These are phyloP conservation scores for Camellia japonica DNA, from an alignment of 148 eudicot genomes.

Conservation along the genomic window DNA sequence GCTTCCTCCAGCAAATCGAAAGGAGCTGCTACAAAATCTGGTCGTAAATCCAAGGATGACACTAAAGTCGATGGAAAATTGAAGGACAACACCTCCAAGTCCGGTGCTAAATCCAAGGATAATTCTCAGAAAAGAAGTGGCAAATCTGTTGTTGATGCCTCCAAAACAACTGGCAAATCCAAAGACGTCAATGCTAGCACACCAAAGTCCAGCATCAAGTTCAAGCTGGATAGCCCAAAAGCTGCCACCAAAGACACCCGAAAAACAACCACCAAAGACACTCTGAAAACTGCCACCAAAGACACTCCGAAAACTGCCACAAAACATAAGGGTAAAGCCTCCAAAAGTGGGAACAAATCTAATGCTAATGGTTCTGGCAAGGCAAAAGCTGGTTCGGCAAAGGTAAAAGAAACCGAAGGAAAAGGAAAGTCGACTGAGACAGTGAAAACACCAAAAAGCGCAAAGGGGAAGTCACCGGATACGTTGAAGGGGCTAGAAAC, in stretches of 20 bases:
- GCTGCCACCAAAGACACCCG: constrained; percentile 23
- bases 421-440: constrained; percentile 34
- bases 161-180: too few relatives aligned
- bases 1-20: too few relatives aligned
- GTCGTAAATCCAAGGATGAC: too few relatives aligned
- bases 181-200: too few relatives aligned
- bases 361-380: constrained; percentile 29
- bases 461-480: neutral
- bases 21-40: too few relatives aligned
- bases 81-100: too few relatives aligned
- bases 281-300: constrained; percentile 20
- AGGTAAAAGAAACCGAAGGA: constrained; percentile 35
- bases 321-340: constrained; percentile 47
- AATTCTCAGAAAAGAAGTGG: too few relatives aligned
- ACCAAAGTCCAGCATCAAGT: too few relatives aligned
- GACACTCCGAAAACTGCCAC: constrained; percentile 23
- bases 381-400: constrained; percentile 33
- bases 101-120: too few relatives aligned
- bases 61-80: too few relatives aligned
- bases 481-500: too few relatives aligned
- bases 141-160: too few relatives aligned
- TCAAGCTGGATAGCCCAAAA: constrained; percentile 6
- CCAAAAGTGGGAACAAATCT: constrained; percentile 33
- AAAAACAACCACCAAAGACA: constrained; percentile 22
- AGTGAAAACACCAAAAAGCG: constrained; percentile 26